Percentiles rank a stretch among this genome's conserved stretches.
Conservation (phyloP, 305 asterid genomes). For the Rubia peregrina region DNA sequence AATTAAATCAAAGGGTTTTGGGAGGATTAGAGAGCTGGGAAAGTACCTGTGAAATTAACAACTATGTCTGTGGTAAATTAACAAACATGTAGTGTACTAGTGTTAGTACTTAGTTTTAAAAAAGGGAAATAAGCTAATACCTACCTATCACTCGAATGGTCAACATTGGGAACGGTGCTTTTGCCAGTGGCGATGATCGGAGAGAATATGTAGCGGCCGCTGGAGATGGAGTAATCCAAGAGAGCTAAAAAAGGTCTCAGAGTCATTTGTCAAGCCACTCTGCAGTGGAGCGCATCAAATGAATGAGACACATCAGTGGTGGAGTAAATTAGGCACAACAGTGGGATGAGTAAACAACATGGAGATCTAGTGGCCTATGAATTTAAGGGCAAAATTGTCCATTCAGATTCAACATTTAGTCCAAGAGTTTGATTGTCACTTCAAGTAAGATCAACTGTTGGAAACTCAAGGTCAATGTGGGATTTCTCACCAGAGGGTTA, state of each 20-base stretch:
- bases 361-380: too few species aligned
- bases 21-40: background rate
- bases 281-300: too few species aligned
- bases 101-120: background rate
- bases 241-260: background rate
- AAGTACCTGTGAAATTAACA: conserved; percentile 81
- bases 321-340: too few species aligned
- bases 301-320: too few species aligned
- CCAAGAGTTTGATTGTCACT: too few species aligned
- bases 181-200: background rate
- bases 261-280: background rate
- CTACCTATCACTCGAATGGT: conserved; percentile 66
- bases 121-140: conserved; percentile 15
- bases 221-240: background rate
- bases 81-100: conserved; percentile 3
- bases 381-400: too few species aligned
- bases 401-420: too few species aligned
- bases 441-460: too few species aligned
- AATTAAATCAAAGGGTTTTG: background rate
- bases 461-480: too few species aligned
- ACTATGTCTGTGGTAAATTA: conserved; percentile 60
- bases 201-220: background rate
- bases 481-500: too few species aligned
- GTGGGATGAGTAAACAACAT: too few species aligned
- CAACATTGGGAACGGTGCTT: conserved; percentile 39